Conservation (phyloP, 2,329 filamentous ascomycete genomes). For the Karstenula rhodostoma region DNA sequence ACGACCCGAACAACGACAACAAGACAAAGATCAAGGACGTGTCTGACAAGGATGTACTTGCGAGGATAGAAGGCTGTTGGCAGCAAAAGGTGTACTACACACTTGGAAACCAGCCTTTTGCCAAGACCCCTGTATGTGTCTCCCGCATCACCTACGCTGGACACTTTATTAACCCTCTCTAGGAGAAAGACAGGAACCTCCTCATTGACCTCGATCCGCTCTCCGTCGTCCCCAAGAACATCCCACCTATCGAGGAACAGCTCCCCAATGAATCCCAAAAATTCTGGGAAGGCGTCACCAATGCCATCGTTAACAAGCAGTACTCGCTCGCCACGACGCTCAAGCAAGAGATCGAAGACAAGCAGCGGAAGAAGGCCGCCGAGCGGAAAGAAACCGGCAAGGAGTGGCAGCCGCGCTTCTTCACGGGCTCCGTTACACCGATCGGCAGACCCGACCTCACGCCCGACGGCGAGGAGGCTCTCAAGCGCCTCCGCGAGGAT, state of each 20-base stretch:
- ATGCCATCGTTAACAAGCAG: constrained; percentile 83
- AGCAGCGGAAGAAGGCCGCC: constrained; percentile 83
- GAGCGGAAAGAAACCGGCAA: constrained; percentile 75
- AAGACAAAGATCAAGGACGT: constrained; percentile 85
- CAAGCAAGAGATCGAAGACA: constrained; percentile 92
- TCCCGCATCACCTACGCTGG: not conserved
- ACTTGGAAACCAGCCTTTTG: constrained; percentile 55
- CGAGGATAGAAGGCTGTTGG: constrained; percentile 85
- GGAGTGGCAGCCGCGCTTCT: constrained; percentile 88
- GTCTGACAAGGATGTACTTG: constrained; percentile 82
- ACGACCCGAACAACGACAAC: constrained; percentile 85
- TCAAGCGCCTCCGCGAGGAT: constrained; percentile 64
- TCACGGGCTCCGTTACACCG: constrained; percentile 69
- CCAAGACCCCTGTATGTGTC: constrained; percentile 63
- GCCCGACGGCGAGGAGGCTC: constrained; percentile 65
- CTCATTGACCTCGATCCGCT: constrained; percentile 91
- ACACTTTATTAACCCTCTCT: constrained; percentile 15
- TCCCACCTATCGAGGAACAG: constrained; percentile 81
- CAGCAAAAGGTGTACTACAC: constrained; percentile 74
- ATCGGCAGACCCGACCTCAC: constrained; percentile 70
- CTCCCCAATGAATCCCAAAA: constrained; percentile 87
- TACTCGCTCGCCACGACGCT: constrained; percentile 83
- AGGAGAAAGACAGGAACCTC: constrained; percentile 63
- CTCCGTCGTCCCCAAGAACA: constrained; percentile 76
- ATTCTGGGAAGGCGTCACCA: constrained; percentile 88